Evolutionary conservation across 257 asterid genomes (phyloP), one percentile per base, ranked within the genome.

Genomic region (Mentha longifolia): DNA sequence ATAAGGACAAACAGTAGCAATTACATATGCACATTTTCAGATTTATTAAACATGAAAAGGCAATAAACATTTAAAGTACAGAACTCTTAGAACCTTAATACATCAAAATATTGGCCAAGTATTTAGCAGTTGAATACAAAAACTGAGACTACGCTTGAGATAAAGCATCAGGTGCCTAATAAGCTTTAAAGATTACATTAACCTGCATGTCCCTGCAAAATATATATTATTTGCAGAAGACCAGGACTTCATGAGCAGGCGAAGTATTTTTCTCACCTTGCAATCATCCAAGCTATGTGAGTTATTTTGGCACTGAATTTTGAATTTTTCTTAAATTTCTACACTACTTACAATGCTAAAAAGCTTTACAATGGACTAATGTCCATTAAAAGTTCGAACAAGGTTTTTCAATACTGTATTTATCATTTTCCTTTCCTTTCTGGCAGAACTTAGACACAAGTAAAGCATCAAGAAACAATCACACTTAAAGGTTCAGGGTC

Each of bases 1-100:
- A 60, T 19, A 37, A 55, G 22, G 19, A 63, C 11, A 17, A 55
- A 31, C 20, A 22, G 10, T 70, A 60, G 54, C 33, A 70, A 61
- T 35, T 47, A 62, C 37, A 33, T 19, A 50, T 17, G 47, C 17
- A 33, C 17, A 15, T 4, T 54, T 56, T 11, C 37, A 14, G 35
- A 56, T 20, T 22, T 51, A 17, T 45, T n/a, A 28, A 47, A 61
- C 63, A 62, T 37, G 20, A 25, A 59, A 46, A 67, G 25, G 43
- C 41, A 15, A 35, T 12, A 41, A 22, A 22, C 17, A 37, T 47
- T 74, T 46, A 51, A 6, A 11, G 35, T 12, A 65, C 52, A 7
- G 17, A 28, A 9, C 35, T 41, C 67, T 8, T 58, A 39, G 41
- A 64, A 30, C 15, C 55, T 15, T 37, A 63, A 41, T 7, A 2